These are phyloP conservation scores for Pelargonium myrrhifolium DNA, from an alignment of 441 rosid genomes.

Conservation along the genomic window DNA sequence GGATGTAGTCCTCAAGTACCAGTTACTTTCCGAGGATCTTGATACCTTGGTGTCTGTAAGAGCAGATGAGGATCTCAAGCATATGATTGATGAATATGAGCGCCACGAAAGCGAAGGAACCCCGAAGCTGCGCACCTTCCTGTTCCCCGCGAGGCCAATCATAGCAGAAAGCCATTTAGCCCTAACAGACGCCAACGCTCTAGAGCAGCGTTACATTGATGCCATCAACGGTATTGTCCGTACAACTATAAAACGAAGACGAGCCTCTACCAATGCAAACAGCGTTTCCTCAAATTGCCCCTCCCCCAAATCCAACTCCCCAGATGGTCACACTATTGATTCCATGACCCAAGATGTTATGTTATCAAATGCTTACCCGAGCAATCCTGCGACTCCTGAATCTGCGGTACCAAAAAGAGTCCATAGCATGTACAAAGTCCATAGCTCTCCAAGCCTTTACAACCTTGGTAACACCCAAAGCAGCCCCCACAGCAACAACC, in stretches of 20 bases:
- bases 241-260: slow-evolving; percentile 16
- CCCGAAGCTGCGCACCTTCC: slow-evolving; percentile 50
- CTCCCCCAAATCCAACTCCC: slow-evolving; percentile 53
- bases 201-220: slow-evolving; percentile 51
- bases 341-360: slow-evolving; percentile 19
- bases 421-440: slow-evolving; percentile 44
- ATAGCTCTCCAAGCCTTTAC: slow-evolving; percentile 60
- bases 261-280: slow-evolving; percentile 24
- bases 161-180: slow-evolving; percentile 33
- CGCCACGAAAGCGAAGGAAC: slow-evolving; percentile 45
- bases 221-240: slow-evolving; percentile 51
- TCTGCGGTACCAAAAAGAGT: too few species aligned
- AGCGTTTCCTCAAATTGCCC: slow-evolving; percentile 47
- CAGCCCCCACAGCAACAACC: slow-evolving; percentile 21
- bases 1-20: slow-evolving; percentile 55
- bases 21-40: slow-evolving; percentile 59
- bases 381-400: too few species aligned
- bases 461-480: slow-evolving; percentile 21
- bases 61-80: slow-evolving; percentile 68
- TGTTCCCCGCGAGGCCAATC: slow-evolving; percentile 46
- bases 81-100: slow-evolving; percentile 64
- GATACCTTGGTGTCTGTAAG: slow-evolving; percentile 64
- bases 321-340: slow-evolving; percentile 32
- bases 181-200: slow-evolving; percentile 26
- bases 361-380: slow-evolving; percentile 16